These are phyloP conservation scores for Barnettozyma sucrosica DNA, from an alignment of 805 yeast genomes.

Conservation along the genomic window DNA sequence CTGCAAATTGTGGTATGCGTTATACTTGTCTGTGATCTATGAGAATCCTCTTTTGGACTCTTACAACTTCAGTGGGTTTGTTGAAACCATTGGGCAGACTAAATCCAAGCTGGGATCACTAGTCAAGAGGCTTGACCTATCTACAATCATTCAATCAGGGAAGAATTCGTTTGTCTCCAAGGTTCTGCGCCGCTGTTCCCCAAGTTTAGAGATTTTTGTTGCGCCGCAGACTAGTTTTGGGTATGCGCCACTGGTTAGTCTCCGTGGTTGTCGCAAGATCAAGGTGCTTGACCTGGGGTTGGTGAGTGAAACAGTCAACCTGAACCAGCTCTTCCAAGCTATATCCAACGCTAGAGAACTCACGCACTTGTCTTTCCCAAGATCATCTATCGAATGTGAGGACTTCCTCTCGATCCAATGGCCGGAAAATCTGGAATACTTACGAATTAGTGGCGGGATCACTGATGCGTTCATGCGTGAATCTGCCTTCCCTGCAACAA, in stretches of 20 bases:
- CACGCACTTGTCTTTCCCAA: constrained; percentile 78
- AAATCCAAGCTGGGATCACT: constrained; percentile 46
- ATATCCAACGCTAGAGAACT: constrained; percentile 56
- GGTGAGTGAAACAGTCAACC: constrained; percentile 85
- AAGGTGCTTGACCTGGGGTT: constrained; percentile 69
- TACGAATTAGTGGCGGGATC: constrained; percentile 85
- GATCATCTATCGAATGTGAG: constrained; percentile 74
- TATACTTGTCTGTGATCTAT: constrained; percentile 64
- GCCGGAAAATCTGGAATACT: constrained; percentile 72
- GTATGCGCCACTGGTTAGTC: constrained; percentile 75
- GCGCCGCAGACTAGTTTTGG: constrained; percentile 98
- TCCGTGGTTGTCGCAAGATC: constrained; percentile 62
- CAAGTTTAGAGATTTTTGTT: constrained; percentile 57
- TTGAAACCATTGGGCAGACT: constrained; percentile 53
- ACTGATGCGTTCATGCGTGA: constrained; percentile 70
- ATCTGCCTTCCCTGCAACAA: constrained; percentile 67
- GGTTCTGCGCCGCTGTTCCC: constrained; percentile 69
- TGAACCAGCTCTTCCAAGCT: constrained; percentile 72
- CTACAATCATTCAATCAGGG: constrained; percentile 82
- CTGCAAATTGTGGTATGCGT: constrained; percentile 51
- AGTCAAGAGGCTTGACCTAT: constrained; percentile 65
- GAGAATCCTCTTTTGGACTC: constrained; percentile 56
- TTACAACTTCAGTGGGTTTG: constrained; percentile 65
- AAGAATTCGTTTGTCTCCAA: constrained; percentile 87
- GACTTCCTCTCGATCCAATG: constrained; percentile 52